Base-by-base conservation (phyloP, 2,329 filamentous ascomycete genomes). In the Fusarium redolens region DNA sequence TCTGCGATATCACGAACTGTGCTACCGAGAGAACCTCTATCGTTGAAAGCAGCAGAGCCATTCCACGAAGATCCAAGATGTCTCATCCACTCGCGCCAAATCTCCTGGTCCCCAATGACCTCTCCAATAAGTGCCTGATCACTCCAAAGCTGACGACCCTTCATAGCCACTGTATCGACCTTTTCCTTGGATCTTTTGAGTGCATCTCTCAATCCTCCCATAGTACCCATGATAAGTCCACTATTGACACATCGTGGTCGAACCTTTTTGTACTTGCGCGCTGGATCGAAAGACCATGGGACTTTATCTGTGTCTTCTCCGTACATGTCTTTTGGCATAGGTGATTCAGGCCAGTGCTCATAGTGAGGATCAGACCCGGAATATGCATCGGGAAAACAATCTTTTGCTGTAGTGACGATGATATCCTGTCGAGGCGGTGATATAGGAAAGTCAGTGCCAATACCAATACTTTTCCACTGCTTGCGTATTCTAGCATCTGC, bases 51-150 rank as follows among this genome's bases (percentile, higher is more conserved):
- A 1, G 33, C 25, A 1, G 67, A 71, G 7, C 81, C 80, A 58
- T 83, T 77, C 82, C 82, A 83, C 0, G 77, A 78, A 18, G 74
- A 67, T 3, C 69, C 77, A 2, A 83, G 65, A 28, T 73, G 48
- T 10, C 74, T 76, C 45, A 76, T 67, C 79, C 80, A 83, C 35
- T 77, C 73, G 3, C 82, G 79, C 78, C 79, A 82, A 37, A 82
- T 77, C 65, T 82, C 80, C 56, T 83, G 82, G 25, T 83, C 82
- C 14, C 81, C 81, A 12, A 82, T 78, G n/a, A 83, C 80, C 40
- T 83, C 82, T 1, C 75, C 82, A 3, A 83, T 69, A 9, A 83
- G 78, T 0, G 81, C 80, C 55, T 83, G 82, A 43, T 83, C 80
- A 68, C 81, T 82, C 81, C 81, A 83, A 13, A 82, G 79, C 61